These are phyloP conservation scores for Debaryomyces coudertii DNA, from an alignment of 1,139 yeast species.

Conservation along the genomic window DNA sequence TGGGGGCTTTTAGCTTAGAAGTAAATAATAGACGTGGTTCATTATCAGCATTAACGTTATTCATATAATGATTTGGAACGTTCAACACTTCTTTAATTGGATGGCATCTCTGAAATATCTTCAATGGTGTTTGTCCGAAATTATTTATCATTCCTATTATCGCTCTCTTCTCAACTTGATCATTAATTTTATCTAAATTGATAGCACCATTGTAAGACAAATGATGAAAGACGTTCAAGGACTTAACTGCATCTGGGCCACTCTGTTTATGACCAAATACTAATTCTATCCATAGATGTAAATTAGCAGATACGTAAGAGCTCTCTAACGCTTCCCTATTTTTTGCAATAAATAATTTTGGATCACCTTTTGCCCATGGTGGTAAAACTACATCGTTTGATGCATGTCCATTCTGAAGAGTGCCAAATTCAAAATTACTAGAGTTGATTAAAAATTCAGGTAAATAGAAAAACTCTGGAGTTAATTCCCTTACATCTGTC, in stretches of 20 bases:
- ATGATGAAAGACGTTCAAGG: conserved; percentile 78
- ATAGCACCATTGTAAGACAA: conserved; percentile 83
- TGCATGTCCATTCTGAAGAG: conserved; percentile 59
- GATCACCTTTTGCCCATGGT: conserved; percentile 80
- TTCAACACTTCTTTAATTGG: conserved; percentile 48
- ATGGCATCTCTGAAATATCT: conserved; percentile 68
- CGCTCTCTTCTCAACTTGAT: conserved; percentile 73
- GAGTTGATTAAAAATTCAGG: conserved; percentile 74
- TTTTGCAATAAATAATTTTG: conserved; percentile 67
- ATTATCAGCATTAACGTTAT: conserved; percentile 23
- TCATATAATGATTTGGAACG: conserved; percentile 38
- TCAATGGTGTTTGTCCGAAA: conserved; percentile 87
- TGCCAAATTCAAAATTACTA: conserved; percentile 70
- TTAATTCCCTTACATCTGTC: conserved; percentile 83
- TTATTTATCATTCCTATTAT: conserved; percentile 83
- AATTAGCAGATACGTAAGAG: conserved; percentile 70
- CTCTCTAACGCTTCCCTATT: conserved; percentile 84
- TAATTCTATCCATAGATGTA: conserved; percentile 83
- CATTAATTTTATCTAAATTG: conserved; percentile 69
- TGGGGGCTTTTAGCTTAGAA: conserved; percentile 37
- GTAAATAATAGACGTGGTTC: conserved; percentile 39
- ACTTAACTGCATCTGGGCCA: conserved; percentile 65
- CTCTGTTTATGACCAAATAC: conserved; percentile 78
- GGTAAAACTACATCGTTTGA: conserved; percentile 71
- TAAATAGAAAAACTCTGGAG: conserved; percentile 80